Conservation (phyloP, 768 basidiomycete genomes). For the Termitomyces sp. region DNA sequence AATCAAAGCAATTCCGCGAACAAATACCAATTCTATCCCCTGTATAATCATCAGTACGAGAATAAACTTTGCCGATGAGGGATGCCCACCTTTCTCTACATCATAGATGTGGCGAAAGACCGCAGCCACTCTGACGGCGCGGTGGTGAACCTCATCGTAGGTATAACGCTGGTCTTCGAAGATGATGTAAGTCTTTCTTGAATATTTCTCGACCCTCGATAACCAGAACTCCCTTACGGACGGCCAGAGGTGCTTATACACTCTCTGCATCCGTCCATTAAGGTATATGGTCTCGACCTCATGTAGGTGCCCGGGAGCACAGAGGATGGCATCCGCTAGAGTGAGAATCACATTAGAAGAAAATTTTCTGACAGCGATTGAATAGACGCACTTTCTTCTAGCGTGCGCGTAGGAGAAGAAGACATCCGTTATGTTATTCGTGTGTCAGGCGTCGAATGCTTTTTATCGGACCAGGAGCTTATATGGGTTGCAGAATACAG, state of each 20-base stretch:
- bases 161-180: slow-evolving; percentile 52
- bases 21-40: slow-evolving; percentile 61
- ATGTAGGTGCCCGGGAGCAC: slow-evolving; percentile 44
- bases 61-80: neutral
- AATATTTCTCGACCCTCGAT: slow-evolving; percentile 37
- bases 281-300: slow-evolving; percentile 48
- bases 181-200: slow-evolving; percentile 52
- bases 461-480: slow-evolving; percentile 25
- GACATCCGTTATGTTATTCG: slow-evolving; percentile 25
- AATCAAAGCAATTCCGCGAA: slow-evolving; percentile 63
- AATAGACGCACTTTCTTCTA: slow-evolving; percentile 38
- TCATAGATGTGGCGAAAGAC: slow-evolving; percentile 44
- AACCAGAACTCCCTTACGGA: slow-evolving; percentile 57
- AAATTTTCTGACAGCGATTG: neutral
- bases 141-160: slow-evolving; percentile 43
- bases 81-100: slow-evolving; percentile 45
- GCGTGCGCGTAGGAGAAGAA: slow-evolving; percentile 37
- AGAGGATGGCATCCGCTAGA: slow-evolving; percentile 45
- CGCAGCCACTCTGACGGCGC: slow-evolving; percentile 42
- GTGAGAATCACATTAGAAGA: neutral
- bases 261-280: slow-evolving; percentile 48
- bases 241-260: slow-evolving; percentile 59
- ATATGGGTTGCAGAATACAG: slow-evolving; percentile 31
- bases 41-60: slow-evolving; percentile 17
- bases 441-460: slow-evolving; percentile 18